Percentiles rank a stretch among this genome's conserved stretches.
phyloP scores from a whole-genome alignment of 2,329 filamentous ascomycete species.

The Pseudogymnoascus sp. region DNA sequence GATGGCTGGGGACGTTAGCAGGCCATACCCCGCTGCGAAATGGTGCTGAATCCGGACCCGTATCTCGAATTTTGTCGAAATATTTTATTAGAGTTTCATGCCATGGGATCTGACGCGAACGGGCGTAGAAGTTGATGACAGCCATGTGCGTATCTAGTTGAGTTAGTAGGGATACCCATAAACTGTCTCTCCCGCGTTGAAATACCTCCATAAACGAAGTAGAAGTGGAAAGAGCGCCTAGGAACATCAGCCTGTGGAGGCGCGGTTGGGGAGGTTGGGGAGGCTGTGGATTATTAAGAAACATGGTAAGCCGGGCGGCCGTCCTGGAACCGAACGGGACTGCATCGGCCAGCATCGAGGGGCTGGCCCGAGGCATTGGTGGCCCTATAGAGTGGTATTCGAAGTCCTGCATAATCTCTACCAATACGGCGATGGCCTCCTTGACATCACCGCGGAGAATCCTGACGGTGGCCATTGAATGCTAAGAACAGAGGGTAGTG shows the following conservation, averaged over 20 bases:
- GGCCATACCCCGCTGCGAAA: neutral
- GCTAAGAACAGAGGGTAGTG: neutral
- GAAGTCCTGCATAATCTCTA: neutral
- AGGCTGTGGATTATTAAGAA: neutral
- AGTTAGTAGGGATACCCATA: neutral
- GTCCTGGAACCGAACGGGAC: neutral
- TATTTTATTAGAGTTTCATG: neutral
- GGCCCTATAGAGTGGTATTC: neutral
- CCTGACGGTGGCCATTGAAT: neutral
- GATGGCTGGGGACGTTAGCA: neutral
- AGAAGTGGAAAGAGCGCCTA: neutral
- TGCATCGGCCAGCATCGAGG: neutral
- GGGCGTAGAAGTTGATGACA: neutral
- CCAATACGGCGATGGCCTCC: neutral
- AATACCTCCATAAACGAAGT: neutral
- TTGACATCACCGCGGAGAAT: neutral
- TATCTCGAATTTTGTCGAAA: neutral
- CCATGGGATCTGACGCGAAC: neutral
- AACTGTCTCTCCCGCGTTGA: neutral
- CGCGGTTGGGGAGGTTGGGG: neutral
- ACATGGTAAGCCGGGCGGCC: neutral
- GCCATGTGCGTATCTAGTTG: neutral
- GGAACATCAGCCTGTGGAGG: neutral
- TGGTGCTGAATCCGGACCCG: neutral
- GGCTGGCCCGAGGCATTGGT: neutral